Evolutionary conservation across 805 yeast species (phyloP).

Genomic region (Candida caryicola): DNA sequence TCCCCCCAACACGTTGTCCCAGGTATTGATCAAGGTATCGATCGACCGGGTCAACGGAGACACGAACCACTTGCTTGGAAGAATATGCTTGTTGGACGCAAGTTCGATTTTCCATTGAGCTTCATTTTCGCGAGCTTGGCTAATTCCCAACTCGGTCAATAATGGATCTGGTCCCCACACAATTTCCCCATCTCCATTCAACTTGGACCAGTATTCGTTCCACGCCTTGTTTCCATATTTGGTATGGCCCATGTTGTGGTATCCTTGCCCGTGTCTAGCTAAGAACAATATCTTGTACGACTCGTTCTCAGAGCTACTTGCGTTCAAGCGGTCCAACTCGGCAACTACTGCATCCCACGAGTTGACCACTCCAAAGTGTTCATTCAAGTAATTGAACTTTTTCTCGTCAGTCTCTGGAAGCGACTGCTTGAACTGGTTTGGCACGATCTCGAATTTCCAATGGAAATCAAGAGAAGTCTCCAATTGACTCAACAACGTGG

Average conservation of each 20-base stretch:
- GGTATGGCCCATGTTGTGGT: constrained; percentile 46
- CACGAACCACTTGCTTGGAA: constrained; percentile 43
- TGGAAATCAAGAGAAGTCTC: constrained; percentile 9
- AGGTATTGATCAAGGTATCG: constrained; percentile 48
- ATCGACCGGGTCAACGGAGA: constrained; percentile 54
- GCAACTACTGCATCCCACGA: constrained; percentile 20
- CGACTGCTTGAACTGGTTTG: constrained; percentile 45
- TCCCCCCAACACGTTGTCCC: constrained; percentile 34
- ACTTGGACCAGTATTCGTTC: constrained; percentile 45
- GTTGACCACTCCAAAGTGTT: constrained; percentile 41
- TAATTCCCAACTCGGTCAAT: constrained; percentile 44
- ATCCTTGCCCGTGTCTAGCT: constrained; percentile 57
- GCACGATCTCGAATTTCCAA: constrained; percentile 42
- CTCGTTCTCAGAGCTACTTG: constrained; percentile 20
- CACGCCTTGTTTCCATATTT: constrained; percentile 46
- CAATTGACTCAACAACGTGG: constrained; percentile 8
- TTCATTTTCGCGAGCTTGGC: constrained; percentile 45
- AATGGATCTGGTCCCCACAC: constrained; percentile 54
- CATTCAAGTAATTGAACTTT: constrained; percentile 40
- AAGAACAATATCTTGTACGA: constrained; percentile 45
- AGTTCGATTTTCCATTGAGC: constrained; percentile 40
- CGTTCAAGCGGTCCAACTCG: constrained; percentile 37
- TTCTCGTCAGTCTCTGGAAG: constrained; percentile 38
- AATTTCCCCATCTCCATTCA: constrained; percentile 44
- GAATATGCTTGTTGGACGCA: constrained; percentile 16